Percentiles rank a stretch among this genome's conserved stretches.
phyloP scores from a whole-genome alignment of 768 basidiomycete genomes.

The Psilocybe sp. region DNA sequence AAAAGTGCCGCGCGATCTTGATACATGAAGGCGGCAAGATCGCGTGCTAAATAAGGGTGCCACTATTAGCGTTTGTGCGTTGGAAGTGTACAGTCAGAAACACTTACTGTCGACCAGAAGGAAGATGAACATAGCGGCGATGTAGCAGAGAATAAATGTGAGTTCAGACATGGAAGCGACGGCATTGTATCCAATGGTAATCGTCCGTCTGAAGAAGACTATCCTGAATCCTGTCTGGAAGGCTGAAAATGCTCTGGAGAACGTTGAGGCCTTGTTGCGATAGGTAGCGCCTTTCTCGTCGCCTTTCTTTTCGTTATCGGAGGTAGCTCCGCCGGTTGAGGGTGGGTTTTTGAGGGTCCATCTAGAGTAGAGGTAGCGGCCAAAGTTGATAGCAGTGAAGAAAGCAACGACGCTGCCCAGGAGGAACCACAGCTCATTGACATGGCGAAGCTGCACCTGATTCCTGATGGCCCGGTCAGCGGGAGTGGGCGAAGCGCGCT shows the following conservation, averaged over 20 bases:
- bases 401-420: conserved; percentile 34
- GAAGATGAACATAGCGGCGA: conserved; percentile 40
- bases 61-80: conserved; percentile 14
- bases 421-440: conserved; percentile 39
- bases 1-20: conserved; percentile 38
- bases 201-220: conserved; percentile 44
- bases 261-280: not conserved
- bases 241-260: conserved; percentile 32
- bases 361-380: conserved; percentile 15
- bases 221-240: conserved; percentile 43
- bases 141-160: conserved; percentile 43
- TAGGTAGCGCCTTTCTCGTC: conserved; percentile 13
- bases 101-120: conserved; percentile 44
- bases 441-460: conserved; percentile 30
- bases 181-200: conserved; percentile 38
- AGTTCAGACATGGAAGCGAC: conserved; percentile 41
- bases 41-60: conserved; percentile 23
- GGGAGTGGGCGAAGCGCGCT: conserved; percentile 14
- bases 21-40: conserved; percentile 30
- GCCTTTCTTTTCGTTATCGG: conserved; percentile 18
- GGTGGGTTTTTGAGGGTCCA: not conserved
- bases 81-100: not conserved
- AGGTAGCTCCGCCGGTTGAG: not conserved
- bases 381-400: conserved; percentile 31
- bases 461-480: conserved; percentile 34